Conservation (phyloP, 148 eudicot genomes). For the Fallopia convolvulus region DNA sequence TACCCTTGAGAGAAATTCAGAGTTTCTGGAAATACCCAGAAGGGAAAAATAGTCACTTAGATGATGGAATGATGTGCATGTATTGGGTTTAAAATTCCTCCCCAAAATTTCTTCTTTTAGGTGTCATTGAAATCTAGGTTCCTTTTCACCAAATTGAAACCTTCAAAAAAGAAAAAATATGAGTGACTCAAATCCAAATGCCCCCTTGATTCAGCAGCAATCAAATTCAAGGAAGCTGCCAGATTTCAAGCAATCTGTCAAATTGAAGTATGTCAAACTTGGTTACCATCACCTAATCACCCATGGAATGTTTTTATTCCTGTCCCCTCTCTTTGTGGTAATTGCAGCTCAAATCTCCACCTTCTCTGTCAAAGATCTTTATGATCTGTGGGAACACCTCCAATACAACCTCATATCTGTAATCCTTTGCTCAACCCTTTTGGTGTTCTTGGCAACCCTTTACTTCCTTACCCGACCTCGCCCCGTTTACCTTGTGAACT, state of each 20-base stretch:
- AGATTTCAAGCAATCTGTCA: constrained; percentile 42
- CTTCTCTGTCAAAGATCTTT: constrained; percentile 28
- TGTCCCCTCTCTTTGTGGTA: constrained; percentile 31
- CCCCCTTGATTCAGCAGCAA: constrained; percentile 17
- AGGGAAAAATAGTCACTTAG: neutral
- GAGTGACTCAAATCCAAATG: constrained; percentile 25
- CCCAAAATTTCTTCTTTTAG: neutral
- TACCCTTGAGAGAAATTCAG: neutral
- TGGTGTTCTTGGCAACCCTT: constrained; percentile 39
- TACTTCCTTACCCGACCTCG: constrained; percentile 47
- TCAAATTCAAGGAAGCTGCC: constrained; percentile 37
- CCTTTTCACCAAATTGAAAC: neutral
- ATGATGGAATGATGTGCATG: neutral
- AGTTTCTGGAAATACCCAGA: neutral
- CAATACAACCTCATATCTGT: constrained; percentile 38
- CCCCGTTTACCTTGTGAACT: constrained; percentile 50
- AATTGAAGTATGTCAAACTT: constrained; percentile 49
- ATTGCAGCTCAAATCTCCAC: constrained; percentile 40
- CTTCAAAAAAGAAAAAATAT: constrained; percentile 9
- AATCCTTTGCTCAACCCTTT: constrained; percentile 29
- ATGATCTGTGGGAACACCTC: constrained; percentile 41
- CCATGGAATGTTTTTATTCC: constrained; percentile 40
- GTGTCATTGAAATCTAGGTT: neutral
- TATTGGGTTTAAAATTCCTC: neutral
- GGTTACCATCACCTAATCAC: constrained; percentile 52